Percentiles rank a stretch among this genome's conserved stretches.
Evolutionary conservation across 2,329 filamentous ascomycete species (phyloP).

Genomic region (Ambrosiella beaveri): DNA sequence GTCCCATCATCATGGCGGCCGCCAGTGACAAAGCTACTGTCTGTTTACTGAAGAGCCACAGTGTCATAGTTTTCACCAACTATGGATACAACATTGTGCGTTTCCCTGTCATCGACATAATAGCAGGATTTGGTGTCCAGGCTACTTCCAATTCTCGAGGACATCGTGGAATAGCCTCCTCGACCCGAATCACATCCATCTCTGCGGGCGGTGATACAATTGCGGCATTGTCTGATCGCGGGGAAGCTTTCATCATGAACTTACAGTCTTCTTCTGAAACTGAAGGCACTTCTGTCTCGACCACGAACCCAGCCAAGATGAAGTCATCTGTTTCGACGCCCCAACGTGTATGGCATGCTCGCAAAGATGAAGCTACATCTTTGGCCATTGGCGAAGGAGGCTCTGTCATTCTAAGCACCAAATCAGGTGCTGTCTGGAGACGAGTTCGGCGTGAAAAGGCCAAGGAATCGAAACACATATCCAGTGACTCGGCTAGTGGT

Average conservation of each 20-base stretch:
- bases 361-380: slow-evolving; percentile 72
- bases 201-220: slow-evolving; percentile 81
- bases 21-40: slow-evolving; percentile 84
- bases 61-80: slow-evolving; percentile 86
- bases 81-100: slow-evolving; percentile 87
- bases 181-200: slow-evolving; percentile 49
- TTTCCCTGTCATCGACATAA: slow-evolving; percentile 57
- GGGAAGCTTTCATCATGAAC: slow-evolving; percentile 74
- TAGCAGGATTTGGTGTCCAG: slow-evolving; percentile 35
- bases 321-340: slow-evolving; percentile 63
- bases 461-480: slow-evolving; percentile 42
- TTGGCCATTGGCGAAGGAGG: slow-evolving; percentile 83
- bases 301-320: slow-evolving; percentile 84
- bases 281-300: slow-evolving; percentile 46
- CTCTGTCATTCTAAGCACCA: slow-evolving; percentile 83
- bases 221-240: slow-evolving; percentile 65
- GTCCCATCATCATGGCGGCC: slow-evolving; percentile 58
- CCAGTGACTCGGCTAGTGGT: slow-evolving; percentile 24
- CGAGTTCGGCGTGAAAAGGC: slow-evolving; percentile 68
- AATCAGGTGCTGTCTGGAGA: slow-evolving; percentile 84
- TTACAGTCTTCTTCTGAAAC: slow-evolving; percentile 56
- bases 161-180: slow-evolving; percentile 42
- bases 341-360: slow-evolving; percentile 73
- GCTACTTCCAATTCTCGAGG: slow-evolving; percentile 16
- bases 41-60: slow-evolving; percentile 68